These are phyloP conservation scores for Tulasnella sp. DNA, from an alignment of 768 basidiomycete genomes.

Conservation along the genomic window DNA sequence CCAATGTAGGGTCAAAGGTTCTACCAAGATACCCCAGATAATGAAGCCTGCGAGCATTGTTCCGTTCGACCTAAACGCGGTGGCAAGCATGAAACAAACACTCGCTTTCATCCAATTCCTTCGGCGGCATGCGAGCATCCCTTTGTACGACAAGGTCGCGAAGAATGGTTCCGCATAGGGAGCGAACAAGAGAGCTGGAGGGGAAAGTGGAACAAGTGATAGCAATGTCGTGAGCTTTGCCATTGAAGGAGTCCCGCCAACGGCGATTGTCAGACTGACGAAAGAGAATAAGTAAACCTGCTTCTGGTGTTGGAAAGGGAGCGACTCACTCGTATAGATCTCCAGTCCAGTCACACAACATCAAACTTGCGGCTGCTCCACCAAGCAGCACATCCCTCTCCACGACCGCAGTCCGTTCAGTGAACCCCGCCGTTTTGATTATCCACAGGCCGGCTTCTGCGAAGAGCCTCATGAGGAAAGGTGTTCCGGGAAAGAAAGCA, in stretches of 20 bases:
- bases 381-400: too few species aligned
- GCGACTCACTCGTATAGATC: constrained; percentile 22
- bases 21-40: constrained; percentile 59
- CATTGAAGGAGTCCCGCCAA: constrained; percentile 48
- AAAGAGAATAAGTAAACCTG: background rate
- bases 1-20: constrained; percentile 40
- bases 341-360: constrained; percentile 18
- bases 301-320: background rate
- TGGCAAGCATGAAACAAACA: constrained; percentile 54
- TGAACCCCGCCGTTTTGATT: background rate
- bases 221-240: constrained; percentile 57
- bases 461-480: constrained; percentile 43
- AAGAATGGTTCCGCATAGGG: constrained; percentile 84
- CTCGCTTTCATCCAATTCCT: constrained; percentile 51
- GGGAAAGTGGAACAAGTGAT: constrained; percentile 75
- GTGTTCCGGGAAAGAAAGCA: constrained; percentile 72
- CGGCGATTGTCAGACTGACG: constrained; percentile 42
- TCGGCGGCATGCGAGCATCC: constrained; percentile 51
- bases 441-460: constrained; percentile 20
- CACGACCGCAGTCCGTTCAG: too few species aligned
- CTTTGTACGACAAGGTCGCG: constrained; percentile 69
- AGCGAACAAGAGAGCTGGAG: constrained; percentile 59
- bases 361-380: background rate
- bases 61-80: constrained; percentile 69
- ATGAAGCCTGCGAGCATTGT: constrained; percentile 69